Percentiles rank a stretch among this genome's conserved stretches.
Conservation (phyloP, 2,329 filamentous ascomycete species). For the Nakataea oryzae region DNA sequence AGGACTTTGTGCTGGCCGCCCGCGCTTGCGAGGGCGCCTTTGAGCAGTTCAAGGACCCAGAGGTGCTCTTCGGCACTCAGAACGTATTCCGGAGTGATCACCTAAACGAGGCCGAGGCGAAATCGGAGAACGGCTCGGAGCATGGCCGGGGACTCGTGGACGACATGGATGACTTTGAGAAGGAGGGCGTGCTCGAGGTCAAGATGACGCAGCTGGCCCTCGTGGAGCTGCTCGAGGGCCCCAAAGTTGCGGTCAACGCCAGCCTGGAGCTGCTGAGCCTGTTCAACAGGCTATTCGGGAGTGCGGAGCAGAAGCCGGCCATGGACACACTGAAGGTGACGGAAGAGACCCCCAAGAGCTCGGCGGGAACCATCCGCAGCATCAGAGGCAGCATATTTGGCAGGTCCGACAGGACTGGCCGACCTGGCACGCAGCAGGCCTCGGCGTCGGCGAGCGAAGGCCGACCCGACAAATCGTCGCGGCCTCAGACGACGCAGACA, state of each 20-base stretch:
- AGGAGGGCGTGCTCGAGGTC: constrained; percentile 79
- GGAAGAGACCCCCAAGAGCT: constrained; percentile 53
- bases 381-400: constrained; percentile 71
- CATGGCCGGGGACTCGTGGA: constrained; percentile 49
- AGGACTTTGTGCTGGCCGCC: constrained; percentile 72
- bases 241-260: constrained; percentile 77
- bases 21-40: constrained; percentile 84
- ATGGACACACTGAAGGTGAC: constrained; percentile 15
- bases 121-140: constrained; percentile 15
- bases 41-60: constrained; percentile 71
- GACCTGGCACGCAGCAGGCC: constrained; percentile 27
- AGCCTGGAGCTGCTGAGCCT: constrained; percentile 76
- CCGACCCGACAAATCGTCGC: constrained; percentile 6
- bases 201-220: constrained; percentile 91
- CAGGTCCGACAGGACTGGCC: constrained; percentile 34
- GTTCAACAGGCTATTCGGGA: constrained; percentile 71
- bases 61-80: constrained; percentile 56
- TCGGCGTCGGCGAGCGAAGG: constrained; percentile 21
- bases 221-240: constrained; percentile 72
- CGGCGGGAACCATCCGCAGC: constrained; percentile 60
- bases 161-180: constrained; percentile 74
- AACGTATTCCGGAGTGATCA: constrained; percentile 56
- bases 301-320: constrained; percentile 32
- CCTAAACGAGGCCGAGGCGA: constrained; percentile 43
- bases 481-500: constrained; percentile 35